Evolutionary conservation across 495 filamentous ascomycete genomes (phyloP), one percentile per base, ranked within the genome.

Genomic region (Hypomontagnella monticulosa): DNA sequence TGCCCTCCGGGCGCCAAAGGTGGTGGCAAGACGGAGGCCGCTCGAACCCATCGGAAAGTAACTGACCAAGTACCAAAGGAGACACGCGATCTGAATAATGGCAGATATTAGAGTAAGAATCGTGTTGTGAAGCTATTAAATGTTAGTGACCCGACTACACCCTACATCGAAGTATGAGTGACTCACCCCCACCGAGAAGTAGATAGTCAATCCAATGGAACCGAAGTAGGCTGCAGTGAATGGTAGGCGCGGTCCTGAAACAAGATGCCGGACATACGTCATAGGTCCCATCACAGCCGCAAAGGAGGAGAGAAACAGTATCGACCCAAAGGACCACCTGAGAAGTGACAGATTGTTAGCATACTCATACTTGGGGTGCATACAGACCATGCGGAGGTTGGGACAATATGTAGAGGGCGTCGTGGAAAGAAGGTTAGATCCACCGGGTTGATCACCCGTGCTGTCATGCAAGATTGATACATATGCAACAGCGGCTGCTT

Each of bases 141-240:
- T 15, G 50, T 77, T 55, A 79, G 71, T 43, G 64, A 33, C 14
- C 38, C 20, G 46, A 49, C 20, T 37, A 18, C 5, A 37, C 19
- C 44, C 19, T 14, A 5, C 23, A 55, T 23, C 16, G 47, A 42
- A 15, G 5, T 5, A 63, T 46, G 10, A 30, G 51, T 30, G 42
- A 91, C 93, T 85, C 86, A 97, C 95, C 56, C 90, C 90, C 64
- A 97, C 81, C 14, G 93, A 88, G 78, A 96, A 97, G 76, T 93
- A 97, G 33, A 99, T 80, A 4, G 95, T 97, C 71, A 97, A 75
- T 1, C 79, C 88, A 65, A 99, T 96, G 38, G 91, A 96, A 38
- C 94, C 95, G 81, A 99, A 97, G 82, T 99, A 99, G 23, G 93
- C 91, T 48, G 93, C 93, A 15, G 95, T 97, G 74, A 99, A 99